Conservation (phyloP, 306 rosid genomes). For the Prunus dulcis region DNA sequence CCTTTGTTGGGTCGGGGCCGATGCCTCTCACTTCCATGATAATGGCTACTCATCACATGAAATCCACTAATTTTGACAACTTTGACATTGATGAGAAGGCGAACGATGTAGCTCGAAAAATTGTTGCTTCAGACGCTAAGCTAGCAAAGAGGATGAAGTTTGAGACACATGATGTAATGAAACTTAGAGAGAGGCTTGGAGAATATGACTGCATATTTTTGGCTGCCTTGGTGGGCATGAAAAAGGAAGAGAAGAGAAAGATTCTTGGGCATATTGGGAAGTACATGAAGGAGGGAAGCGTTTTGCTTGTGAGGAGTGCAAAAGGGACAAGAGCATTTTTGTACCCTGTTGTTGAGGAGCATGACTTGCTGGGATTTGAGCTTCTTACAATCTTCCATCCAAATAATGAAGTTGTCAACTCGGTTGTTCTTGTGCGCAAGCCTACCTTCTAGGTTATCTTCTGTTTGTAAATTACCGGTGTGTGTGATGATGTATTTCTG, state of each 20-base stretch:
- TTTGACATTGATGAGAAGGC: conserved; percentile 60
- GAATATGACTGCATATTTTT: conserved; percentile 66
- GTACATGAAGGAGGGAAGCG: conserved; percentile 64
- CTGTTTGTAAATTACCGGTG: background rate
- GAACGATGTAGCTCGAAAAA: conserved; percentile 43
- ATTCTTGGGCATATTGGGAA: conserved; percentile 46
- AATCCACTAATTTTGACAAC: conserved; percentile 57
- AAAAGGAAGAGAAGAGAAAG: conserved; percentile 48
- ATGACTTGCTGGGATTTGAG: conserved; percentile 50
- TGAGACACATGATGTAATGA: conserved; percentile 49
- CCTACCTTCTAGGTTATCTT: background rate
- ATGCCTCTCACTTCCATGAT: conserved; percentile 69
- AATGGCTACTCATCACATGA: conserved; percentile 65
- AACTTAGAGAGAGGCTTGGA: conserved; percentile 46
- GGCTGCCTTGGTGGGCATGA: conserved; percentile 79
- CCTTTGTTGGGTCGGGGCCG: conserved; percentile 85
- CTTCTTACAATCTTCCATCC: conserved; percentile 64
- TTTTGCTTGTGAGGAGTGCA: conserved; percentile 67
- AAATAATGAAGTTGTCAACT: conserved; percentile 60
- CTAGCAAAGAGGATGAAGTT: conserved; percentile 75
- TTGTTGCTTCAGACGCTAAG: conserved; percentile 43
- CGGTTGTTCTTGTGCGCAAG: conserved; percentile 61
- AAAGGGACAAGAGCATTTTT: conserved; percentile 72
- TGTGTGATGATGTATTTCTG: background rate
- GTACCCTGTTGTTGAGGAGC: conserved; percentile 61